A percentile compares a stretch with the other conserved stretches of the same genome.
Conservation (phyloP, 1,139 yeast species). For the Diutina ranongensis region DNA sequence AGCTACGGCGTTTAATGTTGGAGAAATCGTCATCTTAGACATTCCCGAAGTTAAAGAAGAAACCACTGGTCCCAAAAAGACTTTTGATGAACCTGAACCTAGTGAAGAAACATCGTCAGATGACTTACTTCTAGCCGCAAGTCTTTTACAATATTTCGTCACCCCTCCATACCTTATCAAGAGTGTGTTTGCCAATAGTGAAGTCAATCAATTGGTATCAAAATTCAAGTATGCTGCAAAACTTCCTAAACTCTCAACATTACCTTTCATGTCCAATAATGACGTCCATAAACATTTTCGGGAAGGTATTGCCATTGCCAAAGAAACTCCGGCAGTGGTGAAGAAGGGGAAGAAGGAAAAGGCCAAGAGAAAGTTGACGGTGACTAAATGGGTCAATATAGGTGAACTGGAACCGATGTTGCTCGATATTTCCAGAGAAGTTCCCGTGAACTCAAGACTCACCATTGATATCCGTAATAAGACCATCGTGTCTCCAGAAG, state of each 20-base stretch:
- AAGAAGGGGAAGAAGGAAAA: slow-evolving; percentile 22
- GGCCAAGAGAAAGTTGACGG: slow-evolving; percentile 26
- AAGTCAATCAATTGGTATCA: slow-evolving; percentile 13
- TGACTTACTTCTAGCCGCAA: slow-evolving; percentile 48
- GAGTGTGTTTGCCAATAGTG: slow-evolving; percentile 30
- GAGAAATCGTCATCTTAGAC: slow-evolving; percentile 63
- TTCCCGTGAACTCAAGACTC: slow-evolving; percentile 72
- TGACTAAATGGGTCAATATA: slow-evolving; percentile 64
- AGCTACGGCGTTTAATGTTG: slow-evolving; percentile 55
- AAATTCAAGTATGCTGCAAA: slow-evolving; percentile 57
- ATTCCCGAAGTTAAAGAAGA: slow-evolving; percentile 7
- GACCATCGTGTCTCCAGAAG: slow-evolving; percentile 57
- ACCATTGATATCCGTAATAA: slow-evolving; percentile 59
- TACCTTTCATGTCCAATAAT: slow-evolving; percentile 61
- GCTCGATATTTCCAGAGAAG: slow-evolving; percentile 41
- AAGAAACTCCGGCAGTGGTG: slow-evolving; percentile 29
- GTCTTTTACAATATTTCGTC: slow-evolving; percentile 66
- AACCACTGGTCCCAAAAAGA: neutral
- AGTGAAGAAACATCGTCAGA: no score
- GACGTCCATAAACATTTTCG: slow-evolving; percentile 24
- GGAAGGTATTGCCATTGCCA: slow-evolving; percentile 67
- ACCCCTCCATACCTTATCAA: slow-evolving; percentile 79
- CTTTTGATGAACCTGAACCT: neutral
- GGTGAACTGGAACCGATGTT: slow-evolving; percentile 52
- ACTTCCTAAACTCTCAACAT: slow-evolving; percentile 58